Percentiles rank a stretch among this genome's conserved stretches.
Evolutionary conservation across 2,329 filamentous ascomycete species (phyloP).

Genomic region (Ilyonectria mors-panacis): DNA sequence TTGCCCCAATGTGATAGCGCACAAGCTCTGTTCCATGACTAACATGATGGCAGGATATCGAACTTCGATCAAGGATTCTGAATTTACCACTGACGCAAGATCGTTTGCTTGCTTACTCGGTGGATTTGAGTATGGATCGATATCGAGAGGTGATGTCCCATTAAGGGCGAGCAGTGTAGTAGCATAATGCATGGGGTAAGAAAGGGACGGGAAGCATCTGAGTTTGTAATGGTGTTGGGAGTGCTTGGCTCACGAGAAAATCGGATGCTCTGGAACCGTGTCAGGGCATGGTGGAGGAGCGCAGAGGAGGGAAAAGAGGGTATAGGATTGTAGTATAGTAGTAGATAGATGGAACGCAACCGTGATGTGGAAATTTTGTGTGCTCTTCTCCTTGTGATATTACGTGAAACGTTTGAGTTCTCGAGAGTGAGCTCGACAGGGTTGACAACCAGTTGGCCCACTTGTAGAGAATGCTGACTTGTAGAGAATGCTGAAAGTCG

Average conservation of each 20-base stretch:
- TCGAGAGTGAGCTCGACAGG: not conserved
- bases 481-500: not conserved
- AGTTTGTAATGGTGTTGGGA: constrained; percentile 41
- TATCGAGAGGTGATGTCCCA: constrained; percentile 75
- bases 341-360: constrained; percentile 36
- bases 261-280: constrained; percentile 18
- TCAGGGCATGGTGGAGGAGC: constrained; percentile 13
- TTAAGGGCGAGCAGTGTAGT: constrained; percentile 36
- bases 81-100: constrained; percentile 80
- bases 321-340: constrained; percentile 46
- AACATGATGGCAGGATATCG: constrained; percentile 51
- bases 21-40: constrained; percentile 26
- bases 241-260: constrained; percentile 27
- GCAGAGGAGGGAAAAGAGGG: constrained; percentile 22
- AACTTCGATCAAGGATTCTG: constrained; percentile 62
- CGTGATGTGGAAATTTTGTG: constrained; percentile 5
- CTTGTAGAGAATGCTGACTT: not conserved
- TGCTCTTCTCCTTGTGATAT: not conserved
- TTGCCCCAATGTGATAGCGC: constrained; percentile 13
- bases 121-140: constrained; percentile 78
- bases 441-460: not conserved
- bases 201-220: constrained; percentile 14
- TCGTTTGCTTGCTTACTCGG: constrained; percentile 77
- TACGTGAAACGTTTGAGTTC: not conserved
- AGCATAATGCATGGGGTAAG: constrained; percentile 17